Evolutionary conservation across 176 grass and related monocot genomes (phyloP), one percentile per base, ranked within the genome.

Genomic region (Panicum miliaceum): DNA sequence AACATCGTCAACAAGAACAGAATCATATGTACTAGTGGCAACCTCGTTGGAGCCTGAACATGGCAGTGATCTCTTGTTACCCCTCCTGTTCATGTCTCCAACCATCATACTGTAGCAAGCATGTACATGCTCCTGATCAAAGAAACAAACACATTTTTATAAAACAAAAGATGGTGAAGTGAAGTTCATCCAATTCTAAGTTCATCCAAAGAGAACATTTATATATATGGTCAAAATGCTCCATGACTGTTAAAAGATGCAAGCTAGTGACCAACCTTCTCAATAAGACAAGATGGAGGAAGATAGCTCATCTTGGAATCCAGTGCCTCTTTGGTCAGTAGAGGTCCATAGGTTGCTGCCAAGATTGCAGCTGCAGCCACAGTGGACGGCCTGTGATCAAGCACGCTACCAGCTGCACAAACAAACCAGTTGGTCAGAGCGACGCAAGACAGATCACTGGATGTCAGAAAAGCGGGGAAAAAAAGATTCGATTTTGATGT

Each of bases 311-410:
- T 90, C 74, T 88, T 95, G 53, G 69, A 67, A 64, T 86, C 88
- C 78, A 95, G 42, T 80, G 75, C 82, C 11, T 92, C 88, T 66
- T 84, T 90, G 64, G 85, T 86, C 66, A 90, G 71, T 26, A 82
- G 66, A 85, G 78, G 53, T 56, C 88, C 93, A 71, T 76, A 79
- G 74, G 90, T 88, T 73, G 90, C 92, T 83, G 90, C 90, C 85
- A 94, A 90, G 81, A 85, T 85, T 84, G 92, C 87, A 83, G 92
- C 84, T 85, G 90, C 87, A 79, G 92, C 90, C 27, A 92, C 84
- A 80, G 90, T 85, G 54, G 92, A 94, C 40, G 92, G 90, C 60
- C 84, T 91, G 82, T 88, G 87, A 88, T 92, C 87, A 38, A 94
- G 84, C 53, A 90, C 90, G 71, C 80, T 92, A 22, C 53, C 83